Evolutionary conservation across 2,329 filamentous ascomycete species (phyloP), one percentile per base, ranked within the genome.

Genomic region (Aspergillus ochraceoroseus): DNA sequence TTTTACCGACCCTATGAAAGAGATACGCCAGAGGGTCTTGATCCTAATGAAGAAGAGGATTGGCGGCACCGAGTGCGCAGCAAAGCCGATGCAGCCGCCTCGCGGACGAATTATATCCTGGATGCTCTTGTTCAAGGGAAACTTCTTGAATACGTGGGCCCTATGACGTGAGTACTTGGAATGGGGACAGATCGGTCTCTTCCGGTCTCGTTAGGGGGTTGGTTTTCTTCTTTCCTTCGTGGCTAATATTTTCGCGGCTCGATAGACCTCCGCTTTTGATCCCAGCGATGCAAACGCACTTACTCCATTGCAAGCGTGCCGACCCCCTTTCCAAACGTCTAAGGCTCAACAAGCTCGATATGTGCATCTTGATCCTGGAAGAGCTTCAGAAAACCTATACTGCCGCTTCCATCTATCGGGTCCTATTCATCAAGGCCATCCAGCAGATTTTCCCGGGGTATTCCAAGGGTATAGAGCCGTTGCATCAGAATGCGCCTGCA

Each of bases 271-370:
- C 56, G 1, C 49, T 57, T 2, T 38, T 63, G 11, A 53, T 63
- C 12, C 58, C 59, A 2, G 59, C 57, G 3, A 63, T 63, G 59
- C 59, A 63, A 31, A 53, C 48, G 7, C 56, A 63, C 35, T 49
- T 62, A 1, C 48, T 58, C 7, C 53, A 53, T 14, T 62, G 55
- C 47, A 55, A 53, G 35, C 51, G 47, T 3, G 37, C 41, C 11
- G 46, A 51, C 12, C 29, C 51, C 1, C 46, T 62, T 3, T 53
- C 54, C 3, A 51, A 47, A 3, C 53, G 53, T 5, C 48, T 63
- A 15, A 45, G 53, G 7, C 53, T 57, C 2, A 61, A 61, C 30
- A 63, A 62, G 30, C 49, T 61, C 7, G 49, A 54, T 29, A 44
- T 59, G 20, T 61, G 54, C 27, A 63, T 63, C 59, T 42, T 62